Base-by-base conservation (phyloP, 345 rosid species). In the Eucalyptus camaldulensis region DNA sequence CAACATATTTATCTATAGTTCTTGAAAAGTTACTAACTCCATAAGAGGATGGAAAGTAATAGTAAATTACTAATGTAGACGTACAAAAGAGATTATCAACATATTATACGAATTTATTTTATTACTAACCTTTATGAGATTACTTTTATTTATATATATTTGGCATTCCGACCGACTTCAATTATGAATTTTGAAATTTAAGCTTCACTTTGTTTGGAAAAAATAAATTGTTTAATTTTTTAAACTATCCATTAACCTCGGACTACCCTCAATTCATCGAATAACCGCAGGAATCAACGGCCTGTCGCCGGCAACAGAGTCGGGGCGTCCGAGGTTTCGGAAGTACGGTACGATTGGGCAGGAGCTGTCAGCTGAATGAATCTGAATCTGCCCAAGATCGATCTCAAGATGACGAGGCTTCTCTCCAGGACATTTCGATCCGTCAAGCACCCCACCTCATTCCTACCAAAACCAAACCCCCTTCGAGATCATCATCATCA, bases 351-450 rank as follows among this genome's bases (percentile, higher is more conserved):
- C 27, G 85, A 76, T 40, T 6, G 62, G 47, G 45, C 9, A 22
- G 87, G 62, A 86, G 43, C 43, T 69, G 43, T 53, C 58, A 5
- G 31, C 67, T 60, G 67, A 62, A 62, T 62, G 72, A 62, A 62
- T 62, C 72, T 65, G 37, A 49, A 49, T 5, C 81, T 72, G 37
- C 24, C 54, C 17, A 44, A 69, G 62, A 91, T 81, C 7, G 92
- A 93, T 90, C 85, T 76, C 85, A 43, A 76, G 85, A 76, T 76
- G 85, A 76, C 85, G 93, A 94, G 92, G 93, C 50, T 85, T 90
- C 92, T 95, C 49, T 92, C 95, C 11, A 44, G 53, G 65, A 92
- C 96, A 72, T 95, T 97, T 91, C 97, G 95, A 40, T 93, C 96
- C 21, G 80, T 91, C 44, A 96, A 96, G 88, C 89, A 90, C 88